Evolutionary conservation across 1,139 yeast species (phyloP).

Genomic region (Suhomyces taliae): DNA sequence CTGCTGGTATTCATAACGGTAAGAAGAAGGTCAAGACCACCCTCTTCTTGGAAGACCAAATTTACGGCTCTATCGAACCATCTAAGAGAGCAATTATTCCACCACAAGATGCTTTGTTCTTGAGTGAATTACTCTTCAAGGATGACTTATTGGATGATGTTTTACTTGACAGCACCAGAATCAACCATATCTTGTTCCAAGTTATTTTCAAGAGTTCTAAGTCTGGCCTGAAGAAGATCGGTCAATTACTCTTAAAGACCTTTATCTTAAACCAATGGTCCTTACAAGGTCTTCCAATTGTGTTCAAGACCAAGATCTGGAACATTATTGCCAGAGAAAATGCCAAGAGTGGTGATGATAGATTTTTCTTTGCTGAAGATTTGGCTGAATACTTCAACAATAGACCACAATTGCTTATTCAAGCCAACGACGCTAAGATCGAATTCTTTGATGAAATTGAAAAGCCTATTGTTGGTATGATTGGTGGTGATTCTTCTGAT

Average conservation of each 20-base stretch:
- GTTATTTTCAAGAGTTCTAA: conserved; percentile 31
- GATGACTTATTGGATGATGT: conserved; percentile 29
- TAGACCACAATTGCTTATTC: conserved; percentile 45
- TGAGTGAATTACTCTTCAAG: conserved; percentile 45
- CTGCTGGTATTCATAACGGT: conserved; percentile 18
- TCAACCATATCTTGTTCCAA: conserved; percentile 27
- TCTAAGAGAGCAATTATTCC: conserved; percentile 53
- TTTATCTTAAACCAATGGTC: conserved; percentile 49
- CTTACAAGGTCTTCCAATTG: conserved; percentile 30
- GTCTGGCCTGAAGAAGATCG: conserved; percentile 37
- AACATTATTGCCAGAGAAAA: conserved; percentile 26
- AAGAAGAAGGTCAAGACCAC: conserved; percentile 24
- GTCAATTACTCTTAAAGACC: conserved; percentile 36
- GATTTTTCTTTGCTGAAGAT: conserved; percentile 34
- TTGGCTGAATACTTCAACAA: conserved; percentile 27
- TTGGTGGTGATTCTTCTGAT: conserved; percentile 48
- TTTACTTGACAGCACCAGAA: conserved; percentile 29
- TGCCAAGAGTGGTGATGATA: conserved; percentile 28
- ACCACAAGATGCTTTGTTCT: conserved; percentile 58
- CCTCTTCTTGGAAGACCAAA: conserved; percentile 41
- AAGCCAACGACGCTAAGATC: conserved; percentile 49
- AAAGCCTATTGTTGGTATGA: conserved; percentile 50
- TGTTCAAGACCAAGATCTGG: conserved; percentile 38
- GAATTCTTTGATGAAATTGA: conserved; percentile 55
- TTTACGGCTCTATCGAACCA: conserved; percentile 42